Percentiles rank a stretch among this genome's conserved stretches.
Evolutionary conservation across 2,329 filamentous ascomycete species (phyloP).

Genomic region (Kalaharituber pfeilii): DNA sequence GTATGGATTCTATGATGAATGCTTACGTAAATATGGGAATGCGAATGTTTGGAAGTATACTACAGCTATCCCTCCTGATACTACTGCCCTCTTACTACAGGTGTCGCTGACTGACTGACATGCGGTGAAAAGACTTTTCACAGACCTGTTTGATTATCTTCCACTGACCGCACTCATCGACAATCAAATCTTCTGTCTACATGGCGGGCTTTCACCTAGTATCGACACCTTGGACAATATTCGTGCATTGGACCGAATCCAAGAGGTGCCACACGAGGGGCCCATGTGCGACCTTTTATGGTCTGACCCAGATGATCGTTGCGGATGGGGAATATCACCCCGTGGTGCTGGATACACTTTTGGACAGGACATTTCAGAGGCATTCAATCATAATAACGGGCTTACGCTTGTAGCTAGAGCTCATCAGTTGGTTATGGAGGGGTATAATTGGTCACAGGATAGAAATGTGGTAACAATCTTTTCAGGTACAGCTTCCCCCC

Average conservation of each 20-base stretch:
- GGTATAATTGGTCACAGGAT: constrained; percentile 98
- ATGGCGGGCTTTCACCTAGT: constrained; percentile 89
- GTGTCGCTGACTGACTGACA: constrained; percentile 1
- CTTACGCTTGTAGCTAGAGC: constrained; percentile 88
- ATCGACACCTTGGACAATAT: constrained; percentile 95
- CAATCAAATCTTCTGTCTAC: constrained; percentile 97
- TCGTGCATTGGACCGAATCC: constrained; percentile 81
- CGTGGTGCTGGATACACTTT: constrained; percentile 91
- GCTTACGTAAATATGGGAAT: constrained; percentile 95
- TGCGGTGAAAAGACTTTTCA: constrained; percentile 38
- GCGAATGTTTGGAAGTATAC: constrained; percentile 94
- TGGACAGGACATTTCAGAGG: constrained; percentile 92
- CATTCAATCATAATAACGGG: constrained; percentile 98
- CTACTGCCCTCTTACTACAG: neutral
- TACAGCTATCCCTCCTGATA: neutral
- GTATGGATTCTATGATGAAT: constrained; percentile 99
- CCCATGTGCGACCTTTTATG: constrained; percentile 96
- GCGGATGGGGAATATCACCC: constrained; percentile 89
- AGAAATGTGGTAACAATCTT: constrained; percentile 98
- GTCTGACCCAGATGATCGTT: constrained; percentile 94
- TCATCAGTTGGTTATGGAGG: constrained; percentile 98
- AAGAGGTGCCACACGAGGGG: constrained; percentile 95
- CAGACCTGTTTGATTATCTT: constrained; percentile 96
- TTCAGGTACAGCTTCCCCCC: constrained; percentile 50
- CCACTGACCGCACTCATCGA: constrained; percentile 94